These are phyloP conservation scores for Wickerhamiella brachini DNA, from an alignment of 805 yeast species.

Conservation along the genomic window DNA sequence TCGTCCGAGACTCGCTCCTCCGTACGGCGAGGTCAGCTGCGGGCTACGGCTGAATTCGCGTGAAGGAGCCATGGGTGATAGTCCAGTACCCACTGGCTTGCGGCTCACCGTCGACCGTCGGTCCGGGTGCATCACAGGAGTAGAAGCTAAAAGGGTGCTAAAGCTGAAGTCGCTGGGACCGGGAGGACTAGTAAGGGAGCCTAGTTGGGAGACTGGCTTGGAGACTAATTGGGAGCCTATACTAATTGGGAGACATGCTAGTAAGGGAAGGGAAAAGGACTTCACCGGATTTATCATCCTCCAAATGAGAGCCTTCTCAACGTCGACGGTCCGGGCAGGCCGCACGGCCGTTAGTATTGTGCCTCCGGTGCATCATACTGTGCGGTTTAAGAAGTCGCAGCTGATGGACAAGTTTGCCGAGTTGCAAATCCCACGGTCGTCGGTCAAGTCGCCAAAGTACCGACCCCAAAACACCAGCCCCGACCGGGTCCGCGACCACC, in stretches of 20 bases:
- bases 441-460: slow-evolving; percentile 66
- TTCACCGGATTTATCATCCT: too few relatives aligned
- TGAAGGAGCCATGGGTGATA: not conserved
- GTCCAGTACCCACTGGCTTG: not conserved
- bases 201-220: too few relatives aligned
- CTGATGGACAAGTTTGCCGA: slow-evolving; percentile 66
- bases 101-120: slow-evolving; percentile 1
- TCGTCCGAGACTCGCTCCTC: not conserved
- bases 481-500: slow-evolving; percentile 70
- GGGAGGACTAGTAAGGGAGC: too few relatives aligned
- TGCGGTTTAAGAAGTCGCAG: slow-evolving; percentile 57
- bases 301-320: slow-evolving; percentile 13
- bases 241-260: too few relatives aligned
- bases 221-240: too few relatives aligned
- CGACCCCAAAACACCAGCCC: slow-evolving; percentile 62
- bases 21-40: not conserved
- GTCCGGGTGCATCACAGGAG: not conserved
- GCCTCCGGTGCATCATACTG: slow-evolving; percentile 84
- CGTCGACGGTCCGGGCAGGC: slow-evolving; percentile 14
- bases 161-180: too few relatives aligned
- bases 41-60: not conserved
- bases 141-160: too few relatives aligned
- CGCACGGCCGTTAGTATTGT: slow-evolving; percentile 52
- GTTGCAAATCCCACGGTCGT: slow-evolving; percentile 51
- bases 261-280: not conserved